Conservation (phyloP, 148 eudicot species). For the Hydrangea macrophylla region DNA sequence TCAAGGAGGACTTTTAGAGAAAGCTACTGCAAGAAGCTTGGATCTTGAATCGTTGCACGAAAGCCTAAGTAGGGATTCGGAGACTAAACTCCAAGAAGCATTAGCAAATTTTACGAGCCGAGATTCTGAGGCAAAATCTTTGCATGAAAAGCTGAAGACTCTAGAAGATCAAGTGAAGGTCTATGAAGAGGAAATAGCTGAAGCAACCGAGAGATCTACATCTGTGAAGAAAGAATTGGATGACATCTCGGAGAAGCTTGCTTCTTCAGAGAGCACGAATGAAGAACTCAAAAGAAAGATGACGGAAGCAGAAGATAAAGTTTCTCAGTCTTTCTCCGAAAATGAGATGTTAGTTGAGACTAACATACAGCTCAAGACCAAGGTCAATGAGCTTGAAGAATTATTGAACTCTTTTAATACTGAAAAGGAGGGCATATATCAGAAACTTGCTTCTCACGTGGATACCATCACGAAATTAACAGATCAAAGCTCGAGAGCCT, state of each 20-base stretch:
- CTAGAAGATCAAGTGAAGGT: slow-evolving; percentile 54
- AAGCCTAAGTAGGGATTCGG: slow-evolving; percentile 44
- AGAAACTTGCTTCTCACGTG: slow-evolving; percentile 69
- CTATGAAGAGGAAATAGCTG: slow-evolving; percentile 54
- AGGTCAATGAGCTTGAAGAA: slow-evolving; percentile 65
- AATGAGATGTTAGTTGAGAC: slow-evolving; percentile 59
- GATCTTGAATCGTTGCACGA: slow-evolving; percentile 65
- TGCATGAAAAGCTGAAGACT: slow-evolving; percentile 47
- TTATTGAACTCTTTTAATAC: slow-evolving; percentile 35
- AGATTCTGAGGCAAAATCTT: slow-evolving; percentile 59
- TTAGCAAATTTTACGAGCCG: slow-evolving; percentile 32
- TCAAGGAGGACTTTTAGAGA: slow-evolving; percentile 46
- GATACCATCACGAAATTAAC: slow-evolving; percentile 64
- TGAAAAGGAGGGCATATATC: slow-evolving; percentile 59
- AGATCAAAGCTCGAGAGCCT: slow-evolving; percentile 57
- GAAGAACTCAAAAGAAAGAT: slow-evolving; percentile 62
- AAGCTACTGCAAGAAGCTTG: slow-evolving; percentile 38
- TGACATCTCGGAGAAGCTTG: slow-evolving; percentile 32
- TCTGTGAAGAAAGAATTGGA: slow-evolving; percentile 48
- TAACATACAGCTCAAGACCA: slow-evolving; percentile 55
- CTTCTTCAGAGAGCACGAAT: slow-evolving; percentile 42
- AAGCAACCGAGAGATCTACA: slow-evolving; percentile 41
- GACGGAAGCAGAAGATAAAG: slow-evolving; percentile 57
- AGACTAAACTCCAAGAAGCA: slow-evolving; percentile 64
- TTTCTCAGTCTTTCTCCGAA: slow-evolving; percentile 51